Base-by-base conservation (phyloP, 208 protist genomes). In the Wallacemonas sp. region DNA sequence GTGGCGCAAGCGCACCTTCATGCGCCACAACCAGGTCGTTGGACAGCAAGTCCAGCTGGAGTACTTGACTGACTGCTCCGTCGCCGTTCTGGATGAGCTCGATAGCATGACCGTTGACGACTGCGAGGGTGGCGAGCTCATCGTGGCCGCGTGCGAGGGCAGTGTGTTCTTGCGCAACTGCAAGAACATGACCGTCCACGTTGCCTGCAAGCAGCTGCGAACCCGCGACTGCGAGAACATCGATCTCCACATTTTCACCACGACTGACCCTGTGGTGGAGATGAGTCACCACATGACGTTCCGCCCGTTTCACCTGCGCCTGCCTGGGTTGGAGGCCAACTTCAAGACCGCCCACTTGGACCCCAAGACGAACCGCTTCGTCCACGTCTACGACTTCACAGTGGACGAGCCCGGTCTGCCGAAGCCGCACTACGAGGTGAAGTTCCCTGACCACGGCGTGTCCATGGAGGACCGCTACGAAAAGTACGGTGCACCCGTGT, bases 151-250 rank as follows among this genome's bases (percentile, higher is more conserved):
- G 3, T 95, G 87, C 68, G 88, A 92, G 68, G 90, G 92, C 32
- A 96, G 91, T 62, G 80, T 98, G 23, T 98, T 98, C 74, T 64
- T 98, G 54, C 83, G 95, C 33, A 95, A 95, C 71, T 97, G 93
- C 68, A 89, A 92, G 57, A 84, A 94, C 70, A 93, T 96, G 83
- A 93, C 76, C 8, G 71, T 98, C 32, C 84, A 93, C 62, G 87
- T 95, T 36, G 93, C 94, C 16, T 98, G 94, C 76, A 94, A 96
- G 78, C 95, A 98, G 77, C 83, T 98, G 6, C 87, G 94, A 62
- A 83, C 81, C 19, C 84, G 92, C 47, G 94, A 98, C 63, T 96
- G 92, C 72, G 85, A 82, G 57, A 29, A 94, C 68, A 65, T 95
- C 11, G 78, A 87, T 19, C 54, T 97, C n/a, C 76, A 82, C 70